phyloP scores from a whole-genome alignment of 2,329 filamentous ascomycete species.

The Penicillium glabrum region DNA sequence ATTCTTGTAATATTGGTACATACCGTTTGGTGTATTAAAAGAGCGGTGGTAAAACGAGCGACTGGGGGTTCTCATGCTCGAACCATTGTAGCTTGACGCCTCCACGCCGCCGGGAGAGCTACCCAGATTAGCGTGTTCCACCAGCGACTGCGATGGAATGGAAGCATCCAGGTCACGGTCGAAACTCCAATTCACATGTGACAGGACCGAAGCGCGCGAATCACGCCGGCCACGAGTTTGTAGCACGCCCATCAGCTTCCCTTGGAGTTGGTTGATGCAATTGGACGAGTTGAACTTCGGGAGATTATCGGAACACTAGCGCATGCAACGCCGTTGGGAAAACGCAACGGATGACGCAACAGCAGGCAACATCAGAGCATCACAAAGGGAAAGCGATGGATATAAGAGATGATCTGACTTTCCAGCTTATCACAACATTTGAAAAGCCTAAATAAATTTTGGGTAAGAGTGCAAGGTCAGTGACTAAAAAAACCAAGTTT shows the following conservation, averaged over 20 bases:
- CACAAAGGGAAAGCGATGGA: neutral
- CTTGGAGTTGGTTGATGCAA: neutral
- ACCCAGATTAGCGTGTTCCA: conserved; percentile 30
- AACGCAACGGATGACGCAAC: conserved; percentile 19
- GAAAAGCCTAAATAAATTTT: neutral
- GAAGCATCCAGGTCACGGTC: conserved; percentile 20
- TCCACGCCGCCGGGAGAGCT: conserved; percentile 30
- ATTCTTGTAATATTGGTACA: neutral
- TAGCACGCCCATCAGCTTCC: conserved; percentile 28
- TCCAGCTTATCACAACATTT: neutral
- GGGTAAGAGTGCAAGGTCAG: neutral
- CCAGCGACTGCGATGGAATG: conserved; percentile 21
- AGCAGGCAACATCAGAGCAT: neutral
- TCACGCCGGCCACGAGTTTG: conserved; percentile 30
- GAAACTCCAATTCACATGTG: conserved; percentile 22
- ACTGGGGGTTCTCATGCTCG: conserved; percentile 41
- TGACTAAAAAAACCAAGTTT: neutral
- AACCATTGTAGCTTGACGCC: conserved; percentile 29
- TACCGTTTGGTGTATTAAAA: conserved; percentile 44
- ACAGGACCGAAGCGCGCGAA: conserved; percentile 27
- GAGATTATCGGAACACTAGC: conserved; percentile 19
- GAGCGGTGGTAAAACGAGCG: conserved; percentile 48
- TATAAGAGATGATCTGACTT: neutral
- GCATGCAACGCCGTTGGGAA: conserved; percentile 19
- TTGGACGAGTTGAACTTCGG: conserved; percentile 5